phyloP scores from a whole-genome alignment of 169 alveolate species.

The Perkinsus chesapeaki region DNA sequence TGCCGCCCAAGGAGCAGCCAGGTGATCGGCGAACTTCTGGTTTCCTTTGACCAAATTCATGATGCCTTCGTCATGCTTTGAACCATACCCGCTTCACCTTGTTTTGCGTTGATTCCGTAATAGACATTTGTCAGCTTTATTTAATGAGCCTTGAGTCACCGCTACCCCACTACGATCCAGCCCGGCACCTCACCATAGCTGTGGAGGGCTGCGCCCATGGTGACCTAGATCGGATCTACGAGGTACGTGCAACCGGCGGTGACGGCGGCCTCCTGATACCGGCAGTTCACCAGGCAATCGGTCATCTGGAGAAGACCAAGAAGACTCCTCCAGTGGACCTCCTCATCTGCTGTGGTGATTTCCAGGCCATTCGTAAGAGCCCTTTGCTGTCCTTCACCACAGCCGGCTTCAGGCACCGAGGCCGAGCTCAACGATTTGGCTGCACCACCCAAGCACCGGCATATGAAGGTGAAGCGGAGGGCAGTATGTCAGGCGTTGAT shows the following conservation, averaged over 20 bases:
- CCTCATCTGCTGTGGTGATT: conserved; percentile 92
- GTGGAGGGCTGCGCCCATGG: conserved; percentile 94
- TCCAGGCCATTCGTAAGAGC: conserved; percentile 72
- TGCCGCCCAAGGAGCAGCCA: no score
- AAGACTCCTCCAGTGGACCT: conserved; percentile 20
- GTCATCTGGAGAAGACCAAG: conserved; percentile 58
- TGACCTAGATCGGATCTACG: conserved; percentile 68
- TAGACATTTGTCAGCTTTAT: no score
- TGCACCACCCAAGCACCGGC: conserved; percentile 79
- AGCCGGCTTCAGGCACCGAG: conserved; percentile 31
- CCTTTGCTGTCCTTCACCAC: not conserved
- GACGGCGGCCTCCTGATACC: conserved; percentile 33
- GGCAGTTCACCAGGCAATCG: conserved; percentile 54
- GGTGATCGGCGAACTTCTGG: no score
- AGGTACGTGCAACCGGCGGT: not conserved
- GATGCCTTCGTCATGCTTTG: no score
- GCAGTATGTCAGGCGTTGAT: not conserved
- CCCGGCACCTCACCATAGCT: conserved; percentile 59
- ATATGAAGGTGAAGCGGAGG: conserved; percentile 13
- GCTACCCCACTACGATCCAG: not conserved
- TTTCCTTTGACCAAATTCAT: no score
- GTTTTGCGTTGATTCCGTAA: no score
- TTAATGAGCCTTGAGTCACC: no score
- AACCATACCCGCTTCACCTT: no score
- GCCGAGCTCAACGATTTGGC: conserved; percentile 74